Percentiles rank a stretch among this genome's conserved stretches.
phyloP scores from a whole-genome alignment of 176 grass and related monocot species.

The Eleusine coracana region DNA sequence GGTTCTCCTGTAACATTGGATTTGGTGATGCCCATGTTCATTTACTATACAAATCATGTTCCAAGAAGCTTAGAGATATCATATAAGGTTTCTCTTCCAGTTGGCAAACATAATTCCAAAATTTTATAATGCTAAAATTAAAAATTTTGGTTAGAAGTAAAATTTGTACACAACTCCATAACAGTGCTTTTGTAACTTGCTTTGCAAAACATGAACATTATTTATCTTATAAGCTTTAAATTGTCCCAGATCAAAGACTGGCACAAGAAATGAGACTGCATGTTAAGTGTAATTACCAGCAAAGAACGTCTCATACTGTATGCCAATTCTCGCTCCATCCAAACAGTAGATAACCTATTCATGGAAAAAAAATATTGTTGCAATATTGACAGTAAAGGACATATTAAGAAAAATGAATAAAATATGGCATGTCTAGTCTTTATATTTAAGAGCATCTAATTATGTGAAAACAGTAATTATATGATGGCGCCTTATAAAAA shows the following conservation, averaged over 20 bases:
- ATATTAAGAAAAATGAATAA: constrained; percentile 32
- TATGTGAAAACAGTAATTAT: not conserved
- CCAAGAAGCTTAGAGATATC: constrained; percentile 21
- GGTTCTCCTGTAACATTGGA: constrained; percentile 77
- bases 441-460: constrained; percentile 24
- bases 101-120: constrained; percentile 1
- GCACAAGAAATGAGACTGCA: constrained; percentile 30
- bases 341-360: constrained; percentile 89
- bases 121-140: constrained; percentile 4
- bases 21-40: not conserved
- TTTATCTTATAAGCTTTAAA: not conserved
- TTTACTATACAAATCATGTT: constrained; percentile 19
- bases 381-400: constrained; percentile 14
- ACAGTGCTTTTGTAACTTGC: constrained; percentile 13
- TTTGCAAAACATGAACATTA: not conserved
- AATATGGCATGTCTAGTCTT: constrained; percentile 6
- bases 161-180: not conserved
- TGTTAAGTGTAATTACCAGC: constrained; percentile 61
- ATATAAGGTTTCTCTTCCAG: constrained; percentile 4
- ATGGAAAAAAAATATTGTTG: constrained; percentile 22
- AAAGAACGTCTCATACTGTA: constrained; percentile 93
- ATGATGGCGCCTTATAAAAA: constrained; percentile 21
- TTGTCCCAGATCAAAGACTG: constrained; percentile 8
- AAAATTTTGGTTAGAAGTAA: constrained; percentile 20
- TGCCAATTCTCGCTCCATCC: constrained; percentile 88